phyloP scores from a whole-genome alignment of 352 stramenopile genomes.

The Phytophthora sansomeana region DNA sequence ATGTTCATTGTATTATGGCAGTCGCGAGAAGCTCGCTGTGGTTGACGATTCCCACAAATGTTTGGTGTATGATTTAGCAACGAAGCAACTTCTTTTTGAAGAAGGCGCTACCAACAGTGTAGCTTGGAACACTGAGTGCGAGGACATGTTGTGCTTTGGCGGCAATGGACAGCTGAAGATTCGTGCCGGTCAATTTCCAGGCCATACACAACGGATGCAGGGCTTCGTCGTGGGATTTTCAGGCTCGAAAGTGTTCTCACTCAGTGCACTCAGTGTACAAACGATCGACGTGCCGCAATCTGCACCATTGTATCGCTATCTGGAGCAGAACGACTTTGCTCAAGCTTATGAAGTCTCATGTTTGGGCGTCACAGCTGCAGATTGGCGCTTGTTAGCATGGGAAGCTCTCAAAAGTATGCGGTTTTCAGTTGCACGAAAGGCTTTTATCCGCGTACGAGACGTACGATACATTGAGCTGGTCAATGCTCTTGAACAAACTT shows the following conservation, averaged over 20 bases:
- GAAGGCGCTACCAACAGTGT: conserved; percentile 89
- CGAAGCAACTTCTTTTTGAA: conserved; percentile 91
- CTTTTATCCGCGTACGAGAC: conserved; percentile 92
- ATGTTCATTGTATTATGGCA: conserved; percentile 27
- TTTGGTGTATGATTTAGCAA: conserved; percentile 92
- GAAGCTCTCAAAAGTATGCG: conserved; percentile 88
- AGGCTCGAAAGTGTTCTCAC: conserved; percentile 93
- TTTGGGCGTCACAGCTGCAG: conserved; percentile 93
- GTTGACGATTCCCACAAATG: conserved; percentile 92
- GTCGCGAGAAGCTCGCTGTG: conserved; percentile 89
- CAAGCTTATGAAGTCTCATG: conserved; percentile 92
- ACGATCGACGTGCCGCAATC: conserved; percentile 94
- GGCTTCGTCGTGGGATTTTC: conserved; percentile 94
- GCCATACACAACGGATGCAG: conserved; percentile 91
- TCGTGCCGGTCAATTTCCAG: conserved; percentile 90
- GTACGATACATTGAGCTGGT: conserved; percentile 93
- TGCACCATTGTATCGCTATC: conserved; percentile 86
- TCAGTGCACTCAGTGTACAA: conserved; percentile 87
- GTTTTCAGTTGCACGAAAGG: conserved; percentile 84
- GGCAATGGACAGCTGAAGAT: conserved; percentile 91
- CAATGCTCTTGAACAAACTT: conserved; percentile 82
- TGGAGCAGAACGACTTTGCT: conserved; percentile 91
- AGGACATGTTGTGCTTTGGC: conserved; percentile 96
- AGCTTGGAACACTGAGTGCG: conserved; percentile 94
- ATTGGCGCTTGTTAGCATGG: conserved; percentile 90